These are phyloP conservation scores for Myxozyma neglecta DNA, from an alignment of 805 yeast genomes.

Conservation along the genomic window DNA sequence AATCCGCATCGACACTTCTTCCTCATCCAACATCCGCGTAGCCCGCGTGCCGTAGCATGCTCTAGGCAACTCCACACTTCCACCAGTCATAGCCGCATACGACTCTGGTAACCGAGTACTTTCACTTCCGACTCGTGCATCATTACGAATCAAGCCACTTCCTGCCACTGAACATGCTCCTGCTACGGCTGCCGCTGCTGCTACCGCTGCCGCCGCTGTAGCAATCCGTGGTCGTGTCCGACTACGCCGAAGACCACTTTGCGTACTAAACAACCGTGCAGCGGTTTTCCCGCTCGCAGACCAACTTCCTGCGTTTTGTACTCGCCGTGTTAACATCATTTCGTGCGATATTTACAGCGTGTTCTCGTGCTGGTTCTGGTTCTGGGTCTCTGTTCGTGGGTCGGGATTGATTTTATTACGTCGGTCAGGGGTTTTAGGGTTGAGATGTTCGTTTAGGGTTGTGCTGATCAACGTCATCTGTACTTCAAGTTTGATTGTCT, in stretches of 20 bases:
- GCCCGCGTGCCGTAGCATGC: constrained; percentile 14
- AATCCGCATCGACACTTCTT: constrained; percentile 67
- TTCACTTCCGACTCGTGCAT: constrained; percentile 12
- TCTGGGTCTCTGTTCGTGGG: too few relatives aligned
- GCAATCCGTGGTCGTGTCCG: not conserved
- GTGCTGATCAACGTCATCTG: too few relatives aligned
- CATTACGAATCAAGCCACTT: constrained; percentile 13
- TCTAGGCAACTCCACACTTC: constrained; percentile 23
- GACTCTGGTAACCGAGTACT: constrained; percentile 3
- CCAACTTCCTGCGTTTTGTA: too few relatives aligned
- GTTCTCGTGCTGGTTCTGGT: too few relatives aligned
- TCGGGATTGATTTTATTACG: too few relatives aligned
- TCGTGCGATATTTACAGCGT: too few relatives aligned
- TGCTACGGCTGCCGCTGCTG: constrained; percentile 18
- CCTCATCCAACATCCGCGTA: constrained; percentile 50
- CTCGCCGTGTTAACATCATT: too few relatives aligned
- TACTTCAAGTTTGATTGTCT: too few relatives aligned
- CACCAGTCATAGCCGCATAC: not conserved
- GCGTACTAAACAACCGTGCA: too few relatives aligned
- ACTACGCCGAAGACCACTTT: not conserved
- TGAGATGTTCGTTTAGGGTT: too few relatives aligned
- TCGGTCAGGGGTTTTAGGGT: too few relatives aligned
- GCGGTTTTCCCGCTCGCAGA: too few relatives aligned
- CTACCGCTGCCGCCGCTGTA: constrained; percentile 19
- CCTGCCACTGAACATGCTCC: constrained; percentile 1